A percentile compares a stretch with the other conserved stretches of the same genome.
Evolutionary conservation across 805 yeast genomes (phyloP).

Genomic region (Grigorovia transvaalensis): DNA sequence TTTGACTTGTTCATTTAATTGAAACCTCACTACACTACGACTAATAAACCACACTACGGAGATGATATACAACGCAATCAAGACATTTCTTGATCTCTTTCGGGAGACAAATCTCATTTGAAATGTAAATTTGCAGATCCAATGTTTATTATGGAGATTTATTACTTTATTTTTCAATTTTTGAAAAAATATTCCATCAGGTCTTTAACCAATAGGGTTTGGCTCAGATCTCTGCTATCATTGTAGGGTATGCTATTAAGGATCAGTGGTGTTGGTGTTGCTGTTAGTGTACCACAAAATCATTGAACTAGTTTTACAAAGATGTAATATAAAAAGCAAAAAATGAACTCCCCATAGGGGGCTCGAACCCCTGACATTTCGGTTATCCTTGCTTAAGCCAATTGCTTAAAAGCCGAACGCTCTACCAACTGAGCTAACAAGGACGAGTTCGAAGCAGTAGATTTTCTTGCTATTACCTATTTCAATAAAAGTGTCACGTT

Average conservation of each 20-base stretch:
- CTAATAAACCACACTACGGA: conserved; percentile 9
- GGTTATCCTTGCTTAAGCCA: conserved; percentile 31
- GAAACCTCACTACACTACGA: conserved; percentile 20
- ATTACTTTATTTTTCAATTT: not conserved
- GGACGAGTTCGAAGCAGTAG: conserved; percentile 35
- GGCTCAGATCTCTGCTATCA: too few relatives aligned
- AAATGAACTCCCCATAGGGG: conserved; percentile 38
- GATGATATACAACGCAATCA: conserved; percentile 6
- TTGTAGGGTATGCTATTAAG: too few relatives aligned
- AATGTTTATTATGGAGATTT: not conserved
- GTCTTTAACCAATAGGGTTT: not conserved
- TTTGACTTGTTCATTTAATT: conserved; percentile 21
- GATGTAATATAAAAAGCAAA: not conserved
- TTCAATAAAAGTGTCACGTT: too few relatives aligned
- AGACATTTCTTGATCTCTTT: conserved; percentile 15
- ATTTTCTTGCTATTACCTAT: too few relatives aligned
- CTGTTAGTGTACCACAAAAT: too few relatives aligned
- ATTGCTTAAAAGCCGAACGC: conserved; percentile 53
- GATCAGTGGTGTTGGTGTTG: too few relatives aligned
- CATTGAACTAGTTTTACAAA: too few relatives aligned
- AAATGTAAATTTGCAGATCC: not conserved
- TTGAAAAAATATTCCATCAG: too few relatives aligned
- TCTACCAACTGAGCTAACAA: conserved; percentile 60
- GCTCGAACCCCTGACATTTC: conserved; percentile 44
- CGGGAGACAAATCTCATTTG: conserved; percentile 15